Evolutionary conservation across 2,329 filamentous ascomycete species (phyloP), one percentile per base, ranked within the genome.

Genomic region (Fusarium euwallaceae): DNA sequence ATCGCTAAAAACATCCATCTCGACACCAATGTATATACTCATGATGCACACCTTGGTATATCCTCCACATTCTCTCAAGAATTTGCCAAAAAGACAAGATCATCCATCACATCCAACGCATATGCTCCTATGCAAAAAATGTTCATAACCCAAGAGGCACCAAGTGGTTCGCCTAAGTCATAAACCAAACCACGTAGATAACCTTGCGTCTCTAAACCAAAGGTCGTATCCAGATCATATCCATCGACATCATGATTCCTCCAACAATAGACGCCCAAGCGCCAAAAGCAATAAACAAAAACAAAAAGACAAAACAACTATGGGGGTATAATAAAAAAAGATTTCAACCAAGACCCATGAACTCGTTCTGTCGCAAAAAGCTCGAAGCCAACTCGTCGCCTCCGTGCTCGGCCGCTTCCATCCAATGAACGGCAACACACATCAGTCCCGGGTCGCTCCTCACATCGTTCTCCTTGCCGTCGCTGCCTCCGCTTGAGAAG

Each of bases 351-450:
- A 78, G 75, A 41, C 79, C 80, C 81, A 80, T 81, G 59, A 83
- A 82, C 78, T 87, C 87, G 73, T 88, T 86, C 84, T 97, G 94
- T 73, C 92, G 89, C 82, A 98, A 85, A 83, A 96, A 95, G 81
- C 92, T 93, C 80, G 91, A 92, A 22, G 96, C 96, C 76, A 97
- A 86, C 79, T 93, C 90, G 81, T 98, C 96, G 1, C 95, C 95
- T n/a, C 95, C 95, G 64, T 90, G 89, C 77, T 94, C 93, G 41
- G 94, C 95, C 75, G 94, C 88, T 84, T 96, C 94, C 95, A 98
- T 98, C 95, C 96, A 98, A 86, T 98, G 96, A 83, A 97, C 92
- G 11, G 96, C 96, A 67, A 98, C 91, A 79, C 95, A 98, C 94
- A 98, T 97, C 48, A 95, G 91, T 64, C 93, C 93, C 2, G 94